Conservation (phyloP, 2,329 filamentous ascomycete genomes). For the Harringtonia aguacate region DNA sequence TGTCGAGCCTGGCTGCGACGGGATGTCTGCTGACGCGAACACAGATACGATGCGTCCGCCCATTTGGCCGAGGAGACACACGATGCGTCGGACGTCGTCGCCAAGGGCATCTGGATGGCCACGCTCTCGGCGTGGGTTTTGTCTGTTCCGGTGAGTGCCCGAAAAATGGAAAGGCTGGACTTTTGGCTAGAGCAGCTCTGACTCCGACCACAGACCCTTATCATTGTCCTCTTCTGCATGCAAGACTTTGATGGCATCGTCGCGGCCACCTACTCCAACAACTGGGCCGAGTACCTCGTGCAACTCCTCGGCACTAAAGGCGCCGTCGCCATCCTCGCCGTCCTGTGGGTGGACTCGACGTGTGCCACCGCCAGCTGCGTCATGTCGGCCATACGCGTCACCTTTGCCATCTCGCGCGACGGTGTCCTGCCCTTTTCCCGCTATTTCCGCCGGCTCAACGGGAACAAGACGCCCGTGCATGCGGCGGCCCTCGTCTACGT, state of each 20-base stretch:
- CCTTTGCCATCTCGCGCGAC: conserved; percentile 27
- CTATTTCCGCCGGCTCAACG: conserved; percentile 22
- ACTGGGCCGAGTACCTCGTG: conserved; percentile 27
- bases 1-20: no score
- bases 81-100: conserved; percentile 23
- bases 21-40: background rate
- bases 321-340: conserved; percentile 21
- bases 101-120: conserved; percentile 26
- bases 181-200: no score
- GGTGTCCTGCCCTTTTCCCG: conserved; percentile 24
- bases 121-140: conserved; percentile 24
- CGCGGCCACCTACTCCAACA: conserved; percentile 22
- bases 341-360: conserved; percentile 26
- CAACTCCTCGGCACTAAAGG: conserved; percentile 23
- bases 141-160: conserved; percentile 18
- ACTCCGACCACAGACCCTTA: conserved; percentile 15
- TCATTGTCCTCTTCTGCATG: conserved; percentile 28
- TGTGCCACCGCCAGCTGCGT: conserved; percentile 25
- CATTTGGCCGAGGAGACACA: conserved; percentile 27
- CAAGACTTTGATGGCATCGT: conserved; percentile 27
- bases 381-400: conserved; percentile 27
- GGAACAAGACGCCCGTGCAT: conserved; percentile 23
- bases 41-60: conserved; percentile 21
- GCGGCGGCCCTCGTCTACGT: conserved; percentile 16
- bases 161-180: background rate